Base-by-base conservation (phyloP, 2,329 filamentous ascomycete genomes). In the Neofusicoccum parvum region DNA sequence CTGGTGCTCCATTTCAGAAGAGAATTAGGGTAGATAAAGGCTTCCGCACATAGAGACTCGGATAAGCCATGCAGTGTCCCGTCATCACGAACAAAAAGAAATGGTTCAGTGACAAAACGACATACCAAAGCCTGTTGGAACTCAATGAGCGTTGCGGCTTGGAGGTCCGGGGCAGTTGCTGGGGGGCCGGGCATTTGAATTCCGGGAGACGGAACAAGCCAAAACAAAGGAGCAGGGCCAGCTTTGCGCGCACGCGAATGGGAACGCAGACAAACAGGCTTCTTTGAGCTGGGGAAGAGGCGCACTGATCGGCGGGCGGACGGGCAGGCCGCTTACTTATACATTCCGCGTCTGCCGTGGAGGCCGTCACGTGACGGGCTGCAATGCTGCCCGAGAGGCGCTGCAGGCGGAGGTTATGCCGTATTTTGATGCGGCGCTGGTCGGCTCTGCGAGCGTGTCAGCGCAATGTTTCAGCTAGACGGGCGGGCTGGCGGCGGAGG, bases 1-100 rank as follows among this genome's bases (percentile, higher is more conserved):
- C 14, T 23, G 34, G 27, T 15, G 23, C 17, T 59, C n/a, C 37
- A 23, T 20, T 12, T 48, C 56, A 60, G 56, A 48, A 20, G 20
- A 14, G 45, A 12, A 48, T 53, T 37, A 36, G 41, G 15, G 15
- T 45, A 45, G 32, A 48, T 14, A 32, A 48, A 48, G 56, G 32
- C 43, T 60, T 60, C 56, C 56, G 56, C 56, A 60, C 56, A 60
- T 41, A 37, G 56, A 60, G 15, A 32, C 41, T 60, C 56, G 56
- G 56, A 37, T 60, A 60, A 60, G 56, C 56, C 56, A 60, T 60
- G 56, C 56, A 60, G 48, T 46, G 37, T 14, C 23, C 56, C 56
- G 48, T 60, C 56, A 48, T 48, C 27, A 60, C n/a, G 5, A 20
- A 17, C 15, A 37, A 60, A 15, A 34, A 32, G 9, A 10, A 15